phyloP scores from a whole-genome alignment of 2,329 filamentous ascomycete genomes.

The Calonectria henricotiae region DNA sequence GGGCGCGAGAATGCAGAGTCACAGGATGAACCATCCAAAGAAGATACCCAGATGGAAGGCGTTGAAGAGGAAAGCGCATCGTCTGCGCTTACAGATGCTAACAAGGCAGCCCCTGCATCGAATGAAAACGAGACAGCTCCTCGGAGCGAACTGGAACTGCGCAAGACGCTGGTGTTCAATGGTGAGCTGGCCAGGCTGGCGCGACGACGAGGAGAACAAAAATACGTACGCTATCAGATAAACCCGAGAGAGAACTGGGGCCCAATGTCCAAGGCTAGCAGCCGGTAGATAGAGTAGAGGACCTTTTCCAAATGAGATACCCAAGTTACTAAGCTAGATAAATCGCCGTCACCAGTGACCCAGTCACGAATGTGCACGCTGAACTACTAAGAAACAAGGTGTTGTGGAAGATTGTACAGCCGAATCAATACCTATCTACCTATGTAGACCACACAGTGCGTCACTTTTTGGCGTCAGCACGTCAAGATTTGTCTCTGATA shows the following conservation, averaged over 20 bases:
- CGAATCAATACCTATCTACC: neutral
- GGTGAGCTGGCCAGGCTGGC: constrained; percentile 82
- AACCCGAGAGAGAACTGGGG: constrained; percentile 97
- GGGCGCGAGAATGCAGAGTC: constrained; percentile 55
- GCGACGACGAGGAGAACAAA: constrained; percentile 77
- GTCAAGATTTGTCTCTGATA: neutral
- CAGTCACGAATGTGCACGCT: neutral
- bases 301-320: constrained; percentile 9
- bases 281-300: constrained; percentile 68
- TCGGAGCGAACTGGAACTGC: constrained; percentile 60
- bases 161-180: constrained; percentile 81
- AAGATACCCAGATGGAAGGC: constrained; percentile 60
- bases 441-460: constrained; percentile 7
- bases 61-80: constrained; percentile 53
- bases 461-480: constrained; percentile 2
- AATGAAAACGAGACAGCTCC: constrained; percentile 45
- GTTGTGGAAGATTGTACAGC: neutral
- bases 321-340: neutral
- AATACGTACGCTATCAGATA: constrained; percentile 87
- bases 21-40: constrained; percentile 40
- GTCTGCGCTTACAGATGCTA: constrained; percentile 38
- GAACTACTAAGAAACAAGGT: neutral
- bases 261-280: constrained; percentile 77
- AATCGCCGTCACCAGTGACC: too few relatives aligned
- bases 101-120: constrained; percentile 37